phyloP scores from a whole-genome alignment of 2,329 filamentous ascomycete genomes.

The Geosmithia morbida region DNA sequence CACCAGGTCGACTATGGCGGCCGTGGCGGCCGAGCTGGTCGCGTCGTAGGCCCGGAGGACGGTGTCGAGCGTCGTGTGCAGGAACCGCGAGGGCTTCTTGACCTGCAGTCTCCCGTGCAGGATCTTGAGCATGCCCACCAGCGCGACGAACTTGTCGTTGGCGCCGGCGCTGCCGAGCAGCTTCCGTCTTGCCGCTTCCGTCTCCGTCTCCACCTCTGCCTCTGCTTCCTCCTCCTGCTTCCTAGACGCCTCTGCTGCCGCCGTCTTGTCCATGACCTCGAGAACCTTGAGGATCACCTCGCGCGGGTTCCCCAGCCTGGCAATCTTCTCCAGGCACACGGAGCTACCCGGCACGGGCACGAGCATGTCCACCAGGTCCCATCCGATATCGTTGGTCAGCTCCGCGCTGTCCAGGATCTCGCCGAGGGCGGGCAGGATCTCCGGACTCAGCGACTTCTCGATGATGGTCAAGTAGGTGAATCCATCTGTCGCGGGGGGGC shows the following conservation, averaged over 20 bases:
- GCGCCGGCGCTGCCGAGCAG: conserved; percentile 4
- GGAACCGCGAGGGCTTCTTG: conserved; percentile 63
- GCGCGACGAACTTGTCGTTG: conserved; percentile 44
- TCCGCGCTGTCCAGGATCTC: conserved; percentile 53
- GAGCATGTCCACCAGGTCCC: conserved; percentile 69
- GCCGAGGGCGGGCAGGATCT: conserved; percentile 53
- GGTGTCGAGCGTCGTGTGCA: conserved; percentile 62
- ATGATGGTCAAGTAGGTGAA: conserved; percentile 69
- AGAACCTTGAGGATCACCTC: conserved; percentile 73
- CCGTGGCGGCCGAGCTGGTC: conserved; percentile 51
- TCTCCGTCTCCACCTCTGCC: background rate
- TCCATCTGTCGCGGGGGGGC: conserved; percentile 43
- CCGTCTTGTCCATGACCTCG: conserved; percentile 48
- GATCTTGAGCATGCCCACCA: conserved; percentile 58
- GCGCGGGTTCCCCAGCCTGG: conserved; percentile 62
- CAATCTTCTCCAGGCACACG: conserved; percentile 58
- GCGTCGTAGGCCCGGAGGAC: conserved; percentile 52
- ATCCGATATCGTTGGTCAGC: conserved; percentile 64
- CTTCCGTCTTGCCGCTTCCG: too few relatives aligned
- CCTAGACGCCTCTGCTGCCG: conserved; percentile 15
- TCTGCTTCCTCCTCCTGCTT: conserved; percentile 1
- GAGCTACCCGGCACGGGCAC: conserved; percentile 54
- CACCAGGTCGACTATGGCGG: conserved; percentile 55
- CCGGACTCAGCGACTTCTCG: conserved; percentile 55
- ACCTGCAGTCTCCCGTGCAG: conserved; percentile 64